Percentiles rank a stretch among this genome's conserved stretches.
Conservation (phyloP, 192 early-diverging fungal genomes). For the Coemansia sp. region DNA sequence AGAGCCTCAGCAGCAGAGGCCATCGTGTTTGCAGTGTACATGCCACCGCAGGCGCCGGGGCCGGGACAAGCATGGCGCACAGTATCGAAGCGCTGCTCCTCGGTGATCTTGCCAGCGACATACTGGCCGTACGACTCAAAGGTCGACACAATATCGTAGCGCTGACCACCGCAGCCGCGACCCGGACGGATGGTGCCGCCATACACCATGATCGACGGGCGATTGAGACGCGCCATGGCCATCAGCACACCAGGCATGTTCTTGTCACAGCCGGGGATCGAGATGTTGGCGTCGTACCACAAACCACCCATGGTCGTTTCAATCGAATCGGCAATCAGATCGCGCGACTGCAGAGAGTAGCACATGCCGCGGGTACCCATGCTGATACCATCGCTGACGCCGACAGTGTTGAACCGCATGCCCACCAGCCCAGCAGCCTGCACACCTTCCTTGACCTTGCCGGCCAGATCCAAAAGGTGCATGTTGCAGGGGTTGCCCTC, state of each 20-base stretch:
- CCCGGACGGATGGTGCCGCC: conserved; percentile 95
- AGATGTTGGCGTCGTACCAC: conserved; percentile 99
- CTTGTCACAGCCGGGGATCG: conserved; percentile 89
- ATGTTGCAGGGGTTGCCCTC: conserved; percentile 99
- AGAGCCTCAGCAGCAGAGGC: conserved; percentile 94
- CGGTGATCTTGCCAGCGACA: conserved; percentile 84
- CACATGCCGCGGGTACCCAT: conserved; percentile 98
- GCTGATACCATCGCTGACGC: conserved; percentile 95
- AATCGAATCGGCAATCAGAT: conserved; percentile 98
- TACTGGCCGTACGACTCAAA: conserved; percentile 96
- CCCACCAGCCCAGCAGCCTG: conserved; percentile 84
- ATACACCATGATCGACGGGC: conserved; percentile 97
- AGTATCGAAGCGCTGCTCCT: conserved; percentile 76
- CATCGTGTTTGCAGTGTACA: conserved; percentile 99
- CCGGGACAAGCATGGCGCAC: conserved; percentile 77
- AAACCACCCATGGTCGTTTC: conserved; percentile 98
- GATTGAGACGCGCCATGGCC: conserved; percentile 93
- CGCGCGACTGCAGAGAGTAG: conserved; percentile 94
- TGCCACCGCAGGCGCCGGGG: conserved; percentile 97
- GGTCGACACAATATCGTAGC: conserved; percentile 92
- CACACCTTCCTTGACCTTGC: conserved; percentile 91
- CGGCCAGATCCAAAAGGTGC: conserved; percentile 89
- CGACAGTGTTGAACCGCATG: conserved; percentile 97
- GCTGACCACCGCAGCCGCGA: conserved; percentile 53
- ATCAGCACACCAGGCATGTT: conserved; percentile 99